Percentiles rank a stretch among this genome's conserved stretches.
These are phyloP conservation scores for Aphanomyces cochlioides DNA, from an alignment of 352 stramenopile genomes.

Conservation along the genomic window DNA sequence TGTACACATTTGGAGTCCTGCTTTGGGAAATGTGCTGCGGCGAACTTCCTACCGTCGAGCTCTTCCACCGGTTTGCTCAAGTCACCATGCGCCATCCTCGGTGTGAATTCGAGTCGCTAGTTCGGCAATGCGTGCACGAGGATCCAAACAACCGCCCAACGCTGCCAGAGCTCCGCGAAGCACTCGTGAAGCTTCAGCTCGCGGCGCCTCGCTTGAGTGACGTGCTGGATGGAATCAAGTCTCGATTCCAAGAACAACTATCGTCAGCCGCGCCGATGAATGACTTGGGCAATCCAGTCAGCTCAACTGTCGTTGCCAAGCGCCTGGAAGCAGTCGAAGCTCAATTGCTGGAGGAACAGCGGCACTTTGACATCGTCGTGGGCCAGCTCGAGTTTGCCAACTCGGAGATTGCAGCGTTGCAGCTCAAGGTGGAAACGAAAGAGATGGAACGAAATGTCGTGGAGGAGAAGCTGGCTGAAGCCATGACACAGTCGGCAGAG, in stretches of 20 bases:
- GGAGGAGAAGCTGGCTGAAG: not conserved
- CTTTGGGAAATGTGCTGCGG: constrained; percentile 62
- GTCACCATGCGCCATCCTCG: constrained; percentile 17
- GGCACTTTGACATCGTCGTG: constrained; percentile 58
- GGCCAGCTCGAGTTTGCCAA: constrained; percentile 29
- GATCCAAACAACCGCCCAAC: constrained; percentile 2
- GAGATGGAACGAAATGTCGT: not conserved
- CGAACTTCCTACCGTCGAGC: constrained; percentile 52
- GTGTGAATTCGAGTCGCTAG: not conserved
- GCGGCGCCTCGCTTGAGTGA: not conserved
- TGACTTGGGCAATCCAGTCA: not conserved
- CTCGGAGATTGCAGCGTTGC: constrained; percentile 20
- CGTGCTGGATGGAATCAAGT: not conserved
- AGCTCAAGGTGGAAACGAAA: not conserved
- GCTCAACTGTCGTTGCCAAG: constrained; percentile 31
- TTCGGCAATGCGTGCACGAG: constrained; percentile 12
- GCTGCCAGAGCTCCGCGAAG: not conserved
- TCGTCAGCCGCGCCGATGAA: not conserved
- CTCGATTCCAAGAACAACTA: not conserved
- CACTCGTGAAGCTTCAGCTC: constrained; percentile 2
- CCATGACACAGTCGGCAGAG: not conserved
- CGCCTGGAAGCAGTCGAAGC: constrained; percentile 55
- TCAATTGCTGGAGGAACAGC: constrained; percentile 65
- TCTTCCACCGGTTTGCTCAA: constrained; percentile 49
- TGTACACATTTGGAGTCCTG: constrained; percentile 68